These are phyloP conservation scores for apple (Malus domestica) DNA, from an alignment of 306 rosid genomes.

Conservation along the genomic window DNA sequence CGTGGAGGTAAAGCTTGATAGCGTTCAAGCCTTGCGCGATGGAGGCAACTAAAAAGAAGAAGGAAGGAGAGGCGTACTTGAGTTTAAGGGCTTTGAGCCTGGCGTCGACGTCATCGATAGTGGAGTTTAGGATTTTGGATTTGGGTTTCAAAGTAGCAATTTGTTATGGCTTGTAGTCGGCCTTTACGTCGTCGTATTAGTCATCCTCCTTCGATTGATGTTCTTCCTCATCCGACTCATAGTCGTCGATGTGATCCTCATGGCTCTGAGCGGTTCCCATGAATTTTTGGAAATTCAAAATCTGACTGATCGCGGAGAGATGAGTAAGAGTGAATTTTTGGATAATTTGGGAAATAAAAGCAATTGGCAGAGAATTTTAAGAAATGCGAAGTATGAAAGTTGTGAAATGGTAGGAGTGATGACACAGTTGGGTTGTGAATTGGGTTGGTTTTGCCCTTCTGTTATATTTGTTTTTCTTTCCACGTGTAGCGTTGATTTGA, in stretches of 20 bases:
- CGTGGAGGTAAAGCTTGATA: slow-evolving; percentile 82
- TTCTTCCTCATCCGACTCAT: slow-evolving; percentile 29
- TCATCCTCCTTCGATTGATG: slow-evolving; percentile 18
- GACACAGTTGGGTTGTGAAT: neutral
- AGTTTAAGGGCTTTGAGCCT: slow-evolving; percentile 69
- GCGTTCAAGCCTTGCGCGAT: slow-evolving; percentile 38
- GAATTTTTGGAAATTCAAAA: neutral
- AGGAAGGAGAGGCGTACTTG: slow-evolving; percentile 39
- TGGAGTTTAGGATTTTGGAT: neutral
- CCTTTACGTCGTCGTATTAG: slow-evolving; percentile 29
- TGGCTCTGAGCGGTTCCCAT: slow-evolving; percentile 89
- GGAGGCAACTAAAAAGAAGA: slow-evolving; percentile 24
- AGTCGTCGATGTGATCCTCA: slow-evolving; percentile 54
- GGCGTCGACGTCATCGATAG: slow-evolving; percentile 56
- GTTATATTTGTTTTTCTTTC: neutral
- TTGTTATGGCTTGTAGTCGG: neutral
- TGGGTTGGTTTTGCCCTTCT: neutral
- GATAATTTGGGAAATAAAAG: neutral
- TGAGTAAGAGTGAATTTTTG: neutral
- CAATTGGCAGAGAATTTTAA: neutral
- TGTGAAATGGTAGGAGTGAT: neutral
- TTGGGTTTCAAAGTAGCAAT: slow-evolving; percentile 13
- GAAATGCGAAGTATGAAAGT: neutral
- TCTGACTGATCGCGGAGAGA: neutral
- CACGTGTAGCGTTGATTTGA: slow-evolving; percentile 7